phyloP scores from a whole-genome alignment of 805 yeast species.

The Candida sanyiensis region DNA sequence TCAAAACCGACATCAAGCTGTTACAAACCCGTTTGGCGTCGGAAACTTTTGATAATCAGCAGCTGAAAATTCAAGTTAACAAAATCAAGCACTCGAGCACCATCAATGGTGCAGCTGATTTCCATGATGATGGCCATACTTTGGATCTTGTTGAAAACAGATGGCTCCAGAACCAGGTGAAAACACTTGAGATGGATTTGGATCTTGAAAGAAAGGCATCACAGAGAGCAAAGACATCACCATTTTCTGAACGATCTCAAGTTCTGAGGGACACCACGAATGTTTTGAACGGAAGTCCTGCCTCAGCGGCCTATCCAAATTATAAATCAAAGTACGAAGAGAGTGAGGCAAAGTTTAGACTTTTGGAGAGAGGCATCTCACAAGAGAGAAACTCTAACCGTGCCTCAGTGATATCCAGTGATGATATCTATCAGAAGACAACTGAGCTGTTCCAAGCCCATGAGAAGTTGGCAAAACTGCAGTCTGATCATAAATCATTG shows the following conservation, averaged over 20 bases:
- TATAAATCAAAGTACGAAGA: constrained; percentile 41
- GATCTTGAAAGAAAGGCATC: constrained; percentile 48
- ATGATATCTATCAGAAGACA: constrained; percentile 8
- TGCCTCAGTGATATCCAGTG: neutral
- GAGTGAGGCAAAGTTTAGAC: constrained; percentile 38
- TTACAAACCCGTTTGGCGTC: constrained; percentile 60
- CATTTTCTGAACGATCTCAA: constrained; percentile 29
- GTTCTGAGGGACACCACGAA: constrained; percentile 33
- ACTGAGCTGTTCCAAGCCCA: constrained; percentile 35
- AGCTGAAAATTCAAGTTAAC: constrained; percentile 37
- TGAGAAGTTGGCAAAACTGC: constrained; percentile 37
- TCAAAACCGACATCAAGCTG: constrained; percentile 52
- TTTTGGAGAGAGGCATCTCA: constrained; percentile 34
- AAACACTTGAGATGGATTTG: constrained; percentile 41
- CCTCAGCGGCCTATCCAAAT: constrained; percentile 16
- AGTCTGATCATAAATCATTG: constrained; percentile 36
- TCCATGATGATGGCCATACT: constrained; percentile 21
- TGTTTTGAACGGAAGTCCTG: constrained; percentile 20
- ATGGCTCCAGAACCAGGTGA: constrained; percentile 38
- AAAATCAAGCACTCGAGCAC: constrained; percentile 27
- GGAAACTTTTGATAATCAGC: constrained; percentile 55
- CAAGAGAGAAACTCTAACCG: constrained; percentile 10
- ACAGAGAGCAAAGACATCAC: constrained; percentile 39
- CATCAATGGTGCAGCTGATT: constrained; percentile 23
- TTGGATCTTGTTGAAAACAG: constrained; percentile 22